phyloP scores from a whole-genome alignment of 768 basidiomycete genomes.

The Mrakia gelida region DNA sequence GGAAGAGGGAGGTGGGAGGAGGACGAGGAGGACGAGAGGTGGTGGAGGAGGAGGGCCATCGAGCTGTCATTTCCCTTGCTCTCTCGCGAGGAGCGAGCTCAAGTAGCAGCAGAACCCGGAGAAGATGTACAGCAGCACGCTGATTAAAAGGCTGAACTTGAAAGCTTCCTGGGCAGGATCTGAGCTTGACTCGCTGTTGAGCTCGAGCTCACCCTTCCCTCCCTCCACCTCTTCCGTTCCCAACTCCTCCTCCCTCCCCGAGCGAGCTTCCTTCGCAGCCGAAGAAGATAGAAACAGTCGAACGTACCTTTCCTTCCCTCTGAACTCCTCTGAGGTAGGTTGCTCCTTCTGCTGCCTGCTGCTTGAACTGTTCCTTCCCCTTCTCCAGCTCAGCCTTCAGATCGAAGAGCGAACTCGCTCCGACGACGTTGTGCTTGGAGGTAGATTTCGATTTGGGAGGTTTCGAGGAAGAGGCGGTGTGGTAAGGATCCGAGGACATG shows the following conservation, averaged over 20 bases:
- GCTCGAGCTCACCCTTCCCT: constrained; percentile 3
- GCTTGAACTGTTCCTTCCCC: constrained; percentile 60
- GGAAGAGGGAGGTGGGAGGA: not conserved
- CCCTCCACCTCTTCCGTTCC: not conserved
- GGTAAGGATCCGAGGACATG: not conserved
- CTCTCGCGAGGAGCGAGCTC: not conserved
- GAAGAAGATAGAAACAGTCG: not conserved
- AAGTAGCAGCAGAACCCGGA: not conserved
- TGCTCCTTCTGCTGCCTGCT: constrained; percentile 59
- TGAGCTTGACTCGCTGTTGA: not conserved
- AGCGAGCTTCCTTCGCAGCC: not conserved
- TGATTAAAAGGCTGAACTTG: not conserved
- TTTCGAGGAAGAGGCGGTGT: not conserved
- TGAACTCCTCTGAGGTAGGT: constrained; percentile 57
- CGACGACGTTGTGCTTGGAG: constrained; percentile 25
- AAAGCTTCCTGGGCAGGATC: not conserved
- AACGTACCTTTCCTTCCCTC: constrained; percentile 63
- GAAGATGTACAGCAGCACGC: too few relatives aligned
- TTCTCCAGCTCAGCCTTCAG: constrained; percentile 60
- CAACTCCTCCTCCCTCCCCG: not conserved
- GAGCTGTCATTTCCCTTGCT: not conserved
- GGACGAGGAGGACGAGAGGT: not conserved
- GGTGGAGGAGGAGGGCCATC: not conserved
- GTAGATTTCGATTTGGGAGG: constrained; percentile 8
- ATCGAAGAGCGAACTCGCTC: constrained; percentile 63